Base-by-base conservation (phyloP, 129 eudicot species). In the Kitagawia praeruptora region DNA sequence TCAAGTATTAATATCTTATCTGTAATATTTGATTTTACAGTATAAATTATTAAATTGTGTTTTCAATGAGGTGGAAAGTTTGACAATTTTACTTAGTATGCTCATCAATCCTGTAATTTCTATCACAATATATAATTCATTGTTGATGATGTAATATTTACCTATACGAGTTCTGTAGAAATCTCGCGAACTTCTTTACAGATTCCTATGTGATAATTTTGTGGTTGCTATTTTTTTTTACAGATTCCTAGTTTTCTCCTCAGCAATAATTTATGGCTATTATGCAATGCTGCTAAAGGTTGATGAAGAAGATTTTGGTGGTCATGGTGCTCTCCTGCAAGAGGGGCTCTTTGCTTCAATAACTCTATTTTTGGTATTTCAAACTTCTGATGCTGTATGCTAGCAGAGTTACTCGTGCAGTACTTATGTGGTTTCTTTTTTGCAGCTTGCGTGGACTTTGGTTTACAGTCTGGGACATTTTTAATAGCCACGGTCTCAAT, bases 231-330 rank as follows among this genome's bases (percentile, higher is more conserved):
- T 23, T 51, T 77, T 61, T 83, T 77, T 77, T 39, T 83, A 67
- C 93, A 95, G 99, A 86, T 95, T 92, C 81, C 56, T 92, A 79
- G 84, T 81, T 28, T 71, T 95, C 47, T 92, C 99, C 48, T 84
- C 99, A 37, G 94, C 87, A 75, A 89, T 95, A 27, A 86, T 95
- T 71, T 95, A 95, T 42, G 93, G 93, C 39, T 95, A 95, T 86
- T 95, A 95, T 79, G 99, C 90, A 5, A 46, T 87, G 79, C 74
- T 95, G 83, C 87, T 95, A 18, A 89, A 92, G 82, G 78, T 95
- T 79, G 99, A 95, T 67, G 99, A 95, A 89, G 99, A 95, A 89
- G 99, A 95, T 75, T 92, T 90, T 79, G 97, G 99, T 16, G 99
- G 99, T 31, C 99, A 92, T 80, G 94, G 96, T 48, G 86, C 99